Conservation (phyloP, 164 flowering plant genomes). For the Cinnamomum chago region DNA sequence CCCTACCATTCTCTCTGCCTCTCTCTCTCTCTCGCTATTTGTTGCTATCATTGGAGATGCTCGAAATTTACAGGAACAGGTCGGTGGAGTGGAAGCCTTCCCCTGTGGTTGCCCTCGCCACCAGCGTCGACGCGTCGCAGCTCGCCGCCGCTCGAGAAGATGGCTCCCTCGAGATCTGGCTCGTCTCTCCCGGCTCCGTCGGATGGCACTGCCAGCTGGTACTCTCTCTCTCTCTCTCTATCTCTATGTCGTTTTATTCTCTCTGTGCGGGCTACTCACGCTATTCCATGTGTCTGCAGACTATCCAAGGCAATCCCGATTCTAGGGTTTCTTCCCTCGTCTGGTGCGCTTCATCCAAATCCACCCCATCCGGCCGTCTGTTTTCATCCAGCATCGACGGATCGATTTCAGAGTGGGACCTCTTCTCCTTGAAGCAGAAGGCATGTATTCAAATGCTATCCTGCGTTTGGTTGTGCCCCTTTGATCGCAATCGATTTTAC, state of each 20-base stretch:
- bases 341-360: constrained; percentile 45
- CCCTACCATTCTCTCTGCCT: background rate
- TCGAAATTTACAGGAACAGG: constrained; percentile 34
- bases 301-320: constrained; percentile 62
- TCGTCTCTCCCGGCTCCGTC: constrained; percentile 87
- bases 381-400: constrained; percentile 76
- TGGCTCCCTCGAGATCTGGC: constrained; percentile 94
- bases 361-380: constrained; percentile 43
- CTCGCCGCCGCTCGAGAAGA: constrained; percentile 95
- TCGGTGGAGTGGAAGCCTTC: constrained; percentile 88
- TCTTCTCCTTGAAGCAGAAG: constrained; percentile 61
- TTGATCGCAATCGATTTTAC: background rate
- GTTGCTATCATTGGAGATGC: constrained; percentile 17
- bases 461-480: background rate
- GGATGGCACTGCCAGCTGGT: constrained; percentile 99
- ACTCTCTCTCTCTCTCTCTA: constrained; percentile 10
- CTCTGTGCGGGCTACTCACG: background rate
- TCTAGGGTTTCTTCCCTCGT: constrained; percentile 66
- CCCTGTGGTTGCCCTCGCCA: constrained; percentile 73
- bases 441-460: constrained; percentile 17
- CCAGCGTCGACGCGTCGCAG: constrained; percentile 72
- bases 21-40: background rate
- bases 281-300: constrained; percentile 28
- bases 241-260: background rate
- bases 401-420: constrained; percentile 79